Evolutionary conservation across 129 eudicot genomes (phyloP).

Genomic region (Ambrosia artemisiifolia): DNA sequence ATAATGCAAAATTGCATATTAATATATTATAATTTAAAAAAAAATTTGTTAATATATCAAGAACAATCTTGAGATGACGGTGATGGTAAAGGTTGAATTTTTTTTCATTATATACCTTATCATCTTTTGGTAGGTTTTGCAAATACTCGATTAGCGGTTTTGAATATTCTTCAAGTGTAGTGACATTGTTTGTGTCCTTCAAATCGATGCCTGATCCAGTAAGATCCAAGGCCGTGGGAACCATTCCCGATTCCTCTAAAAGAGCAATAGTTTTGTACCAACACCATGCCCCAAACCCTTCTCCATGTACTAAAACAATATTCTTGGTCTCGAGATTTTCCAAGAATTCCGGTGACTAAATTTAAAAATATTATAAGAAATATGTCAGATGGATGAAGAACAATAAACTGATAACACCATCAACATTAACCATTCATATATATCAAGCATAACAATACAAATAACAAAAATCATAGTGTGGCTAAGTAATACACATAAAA

Average conservation of each 20-base stretch:
- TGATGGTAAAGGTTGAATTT: neutral
- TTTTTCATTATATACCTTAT: slow-evolving; percentile 45
- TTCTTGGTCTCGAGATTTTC: slow-evolving; percentile 75
- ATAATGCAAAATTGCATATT: neutral
- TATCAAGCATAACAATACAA: too few species aligned
- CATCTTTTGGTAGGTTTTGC: slow-evolving; percentile 66
- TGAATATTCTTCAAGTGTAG: slow-evolving; percentile 71
- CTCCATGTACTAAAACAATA: slow-evolving; percentile 85
- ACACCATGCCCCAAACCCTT: slow-evolving; percentile 99
- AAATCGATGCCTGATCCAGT: slow-evolving; percentile 89
- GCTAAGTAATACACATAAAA: too few species aligned
- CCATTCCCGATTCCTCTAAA: slow-evolving; percentile 79
- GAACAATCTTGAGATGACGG: neutral
- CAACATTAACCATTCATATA: neutral
- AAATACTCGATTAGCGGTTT: slow-evolving; percentile 73
- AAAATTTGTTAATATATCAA: neutral
- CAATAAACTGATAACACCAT: slow-evolving; percentile 10
- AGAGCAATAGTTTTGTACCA: slow-evolving; percentile 94
- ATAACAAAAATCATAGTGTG: too few species aligned
- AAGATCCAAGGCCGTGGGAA: slow-evolving; percentile 83
- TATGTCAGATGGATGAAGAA: slow-evolving; percentile 4
- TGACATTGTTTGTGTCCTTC: slow-evolving; percentile 64
- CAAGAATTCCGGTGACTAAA: slow-evolving; percentile 64
- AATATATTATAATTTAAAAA: neutral
- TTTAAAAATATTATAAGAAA: slow-evolving; percentile 1